phyloP scores from a whole-genome alignment of 2,329 filamentous ascomycete species.

The Trichoderma endophyticum region DNA sequence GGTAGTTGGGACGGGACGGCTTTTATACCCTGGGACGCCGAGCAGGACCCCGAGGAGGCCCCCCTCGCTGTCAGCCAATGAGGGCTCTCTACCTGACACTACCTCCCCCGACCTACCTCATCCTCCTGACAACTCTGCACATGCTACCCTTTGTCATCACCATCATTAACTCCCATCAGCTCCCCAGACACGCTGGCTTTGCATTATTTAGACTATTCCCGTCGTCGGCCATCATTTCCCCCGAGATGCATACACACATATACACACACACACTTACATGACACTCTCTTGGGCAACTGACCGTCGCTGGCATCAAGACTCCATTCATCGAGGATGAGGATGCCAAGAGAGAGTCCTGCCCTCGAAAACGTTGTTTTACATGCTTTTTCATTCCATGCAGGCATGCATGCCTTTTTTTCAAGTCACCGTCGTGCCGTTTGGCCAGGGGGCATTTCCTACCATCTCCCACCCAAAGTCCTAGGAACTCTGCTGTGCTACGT shows the following conservation, averaged over 20 bases:
- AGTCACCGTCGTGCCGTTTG: not conserved
- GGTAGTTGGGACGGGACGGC: slow-evolving; percentile 3
- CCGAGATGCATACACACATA: not conserved
- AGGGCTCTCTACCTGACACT: slow-evolving; percentile 2
- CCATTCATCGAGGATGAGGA: not conserved
- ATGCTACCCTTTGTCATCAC: not conserved
- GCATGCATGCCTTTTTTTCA: not conserved
- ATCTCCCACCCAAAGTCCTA: not conserved
- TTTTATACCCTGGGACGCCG: slow-evolving; percentile 15
- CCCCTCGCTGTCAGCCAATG: slow-evolving; percentile 14
- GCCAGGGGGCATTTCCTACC: not conserved
- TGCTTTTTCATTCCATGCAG: not conserved
- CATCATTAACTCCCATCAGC: not conserved
- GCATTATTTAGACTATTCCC: not conserved
- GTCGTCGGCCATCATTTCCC: not conserved
- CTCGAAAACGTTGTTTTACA: not conserved
- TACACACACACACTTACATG: not conserved
- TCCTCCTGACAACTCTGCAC: slow-evolving; percentile 14
- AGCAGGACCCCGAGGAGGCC: slow-evolving; percentile 2
- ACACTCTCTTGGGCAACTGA: not conserved
- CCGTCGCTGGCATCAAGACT: not conserved
- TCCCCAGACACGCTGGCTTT: not conserved
- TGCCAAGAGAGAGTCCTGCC: not conserved
- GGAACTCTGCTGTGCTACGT: not conserved
- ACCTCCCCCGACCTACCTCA: slow-evolving; percentile 11